Conservation (phyloP, 2,329 filamentous ascomycete species). For the Ascochyta fabae region DNA sequence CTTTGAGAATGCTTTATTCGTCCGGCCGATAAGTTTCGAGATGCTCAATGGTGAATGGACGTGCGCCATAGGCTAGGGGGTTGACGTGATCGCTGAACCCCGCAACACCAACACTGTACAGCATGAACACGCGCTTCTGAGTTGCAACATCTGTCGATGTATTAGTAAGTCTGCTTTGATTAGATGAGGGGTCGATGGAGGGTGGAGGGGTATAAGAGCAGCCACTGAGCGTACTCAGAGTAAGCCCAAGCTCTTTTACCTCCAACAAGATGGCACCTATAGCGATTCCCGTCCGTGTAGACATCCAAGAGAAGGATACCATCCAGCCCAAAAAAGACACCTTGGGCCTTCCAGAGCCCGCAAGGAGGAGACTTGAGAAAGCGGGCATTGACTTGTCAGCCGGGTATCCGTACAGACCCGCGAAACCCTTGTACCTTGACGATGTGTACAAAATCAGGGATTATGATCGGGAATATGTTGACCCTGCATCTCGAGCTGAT, state of each 20-base stretch:
- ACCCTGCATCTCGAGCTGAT: constrained; percentile 59
- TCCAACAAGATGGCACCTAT: constrained; percentile 59
- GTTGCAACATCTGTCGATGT: constrained; percentile 6
- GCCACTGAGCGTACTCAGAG: neutral
- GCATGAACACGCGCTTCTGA: constrained; percentile 13
- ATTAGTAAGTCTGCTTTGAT: constrained; percentile 23
- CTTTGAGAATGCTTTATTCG: neutral
- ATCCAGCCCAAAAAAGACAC: constrained; percentile 68
- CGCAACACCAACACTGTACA: constrained; percentile 35
- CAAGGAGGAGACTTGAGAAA: constrained; percentile 67
- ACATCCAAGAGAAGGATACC: constrained; percentile 65
- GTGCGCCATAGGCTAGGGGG: constrained; percentile 40
- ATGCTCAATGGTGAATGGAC: constrained; percentile 30
- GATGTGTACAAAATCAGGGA: constrained; percentile 72
- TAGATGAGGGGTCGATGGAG: constrained; percentile 8
- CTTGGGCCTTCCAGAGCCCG: constrained; percentile 64
- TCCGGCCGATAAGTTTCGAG: constrained; percentile 28
- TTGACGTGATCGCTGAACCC: constrained; percentile 45
- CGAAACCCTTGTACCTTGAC: constrained; percentile 70
- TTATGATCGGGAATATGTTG: constrained; percentile 44
- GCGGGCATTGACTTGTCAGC: constrained; percentile 72
- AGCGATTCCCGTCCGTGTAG: constrained; percentile 59
- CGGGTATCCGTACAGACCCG: constrained; percentile 74
- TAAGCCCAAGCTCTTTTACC: neutral
- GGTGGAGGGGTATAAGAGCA: constrained; percentile 24